phyloP scores from a whole-genome alignment of 306 rosid species.

The Lithocarpus polystachyus region DNA sequence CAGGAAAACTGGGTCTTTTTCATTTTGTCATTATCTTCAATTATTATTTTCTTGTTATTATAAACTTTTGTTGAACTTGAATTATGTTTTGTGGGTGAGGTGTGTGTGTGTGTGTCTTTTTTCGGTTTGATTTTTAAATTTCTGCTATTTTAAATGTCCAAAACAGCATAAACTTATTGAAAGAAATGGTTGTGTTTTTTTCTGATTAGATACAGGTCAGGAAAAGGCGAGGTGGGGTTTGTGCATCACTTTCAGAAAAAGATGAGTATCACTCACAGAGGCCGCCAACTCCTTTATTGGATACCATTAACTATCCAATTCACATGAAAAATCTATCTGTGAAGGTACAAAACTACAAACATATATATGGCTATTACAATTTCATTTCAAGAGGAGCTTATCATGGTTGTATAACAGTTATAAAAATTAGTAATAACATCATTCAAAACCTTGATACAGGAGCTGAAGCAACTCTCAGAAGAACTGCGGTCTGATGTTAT shows the following conservation, averaged over 20 bases:
- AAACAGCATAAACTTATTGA: slow-evolving; percentile 17
- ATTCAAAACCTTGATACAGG: slow-evolving; percentile 42
- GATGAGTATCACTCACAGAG: slow-evolving; percentile 72
- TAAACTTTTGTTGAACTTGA: background rate
- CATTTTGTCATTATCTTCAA: background rate
- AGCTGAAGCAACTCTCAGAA: slow-evolving; percentile 86
- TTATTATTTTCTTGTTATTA: background rate
- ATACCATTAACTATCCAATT: slow-evolving; percentile 85
- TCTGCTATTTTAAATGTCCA: slow-evolving; percentile 4
- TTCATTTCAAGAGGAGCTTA: background rate
- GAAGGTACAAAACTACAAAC: slow-evolving; percentile 50
- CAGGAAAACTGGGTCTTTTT: slow-evolving; percentile 13
- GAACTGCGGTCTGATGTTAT: slow-evolving; percentile 92
- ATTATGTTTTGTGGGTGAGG: background rate
- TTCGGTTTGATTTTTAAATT: background rate
- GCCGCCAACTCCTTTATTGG: slow-evolving; percentile 91
- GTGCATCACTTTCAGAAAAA: slow-evolving; percentile 73
- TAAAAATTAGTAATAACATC: background rate
- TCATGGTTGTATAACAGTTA: background rate
- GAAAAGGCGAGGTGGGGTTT: slow-evolving; percentile 51
- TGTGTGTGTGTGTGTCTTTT: background rate
- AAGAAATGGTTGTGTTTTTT: slow-evolving; percentile 25
- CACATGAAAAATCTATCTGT: slow-evolving; percentile 92
- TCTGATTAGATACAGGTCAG: slow-evolving; percentile 41
- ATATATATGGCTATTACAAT: background rate